phyloP scores from a whole-genome alignment of 139 green algal genomes.

The Micractinium sp. region DNA sequence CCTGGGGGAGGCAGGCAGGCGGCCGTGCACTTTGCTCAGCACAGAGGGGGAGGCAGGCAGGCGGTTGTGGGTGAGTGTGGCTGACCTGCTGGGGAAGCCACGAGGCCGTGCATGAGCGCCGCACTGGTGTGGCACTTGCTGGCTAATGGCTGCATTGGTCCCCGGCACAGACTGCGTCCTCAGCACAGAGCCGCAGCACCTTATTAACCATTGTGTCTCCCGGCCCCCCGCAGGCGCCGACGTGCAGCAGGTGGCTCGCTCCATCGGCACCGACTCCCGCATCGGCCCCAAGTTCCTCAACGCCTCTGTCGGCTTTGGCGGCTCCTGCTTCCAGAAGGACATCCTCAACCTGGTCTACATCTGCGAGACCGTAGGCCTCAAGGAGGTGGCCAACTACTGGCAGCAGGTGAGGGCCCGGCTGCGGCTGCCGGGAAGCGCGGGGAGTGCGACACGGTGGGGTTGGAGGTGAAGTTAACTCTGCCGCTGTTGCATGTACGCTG shows the following conservation, averaged over 20 bases:
- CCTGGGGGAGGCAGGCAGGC: too few relatives aligned
- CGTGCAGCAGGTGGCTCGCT: constrained; percentile 88
- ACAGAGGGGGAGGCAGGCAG: too few relatives aligned
- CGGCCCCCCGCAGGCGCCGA: constrained; percentile 75
- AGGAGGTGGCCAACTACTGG: constrained; percentile 98
- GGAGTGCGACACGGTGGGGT: not conserved
- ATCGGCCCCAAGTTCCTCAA: constrained; percentile 99
- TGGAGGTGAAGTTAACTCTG: not conserved
- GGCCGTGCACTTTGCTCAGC: too few relatives aligned
- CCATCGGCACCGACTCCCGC: constrained; percentile 95
- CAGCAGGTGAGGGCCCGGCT: constrained; percentile 43
- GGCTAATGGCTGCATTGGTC: not conserved
- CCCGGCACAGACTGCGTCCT: not conserved
- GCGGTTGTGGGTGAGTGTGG: too few relatives aligned
- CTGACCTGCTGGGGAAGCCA: too few relatives aligned
- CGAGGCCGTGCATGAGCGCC: not conserved
- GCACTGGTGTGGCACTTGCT: too few relatives aligned
- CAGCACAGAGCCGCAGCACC: too few relatives aligned
- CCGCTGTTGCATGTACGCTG: not conserved
- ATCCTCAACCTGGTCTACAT: constrained; percentile 98
- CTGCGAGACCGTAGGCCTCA: constrained; percentile 91
- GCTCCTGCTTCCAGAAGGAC: constrained; percentile 99
- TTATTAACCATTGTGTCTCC: too few relatives aligned
- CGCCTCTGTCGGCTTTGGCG: constrained; percentile 97
- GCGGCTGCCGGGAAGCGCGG: not conserved